phyloP scores from a whole-genome alignment of 202 grass and related monocot species.

The Saccharum hybrid region DNA sequence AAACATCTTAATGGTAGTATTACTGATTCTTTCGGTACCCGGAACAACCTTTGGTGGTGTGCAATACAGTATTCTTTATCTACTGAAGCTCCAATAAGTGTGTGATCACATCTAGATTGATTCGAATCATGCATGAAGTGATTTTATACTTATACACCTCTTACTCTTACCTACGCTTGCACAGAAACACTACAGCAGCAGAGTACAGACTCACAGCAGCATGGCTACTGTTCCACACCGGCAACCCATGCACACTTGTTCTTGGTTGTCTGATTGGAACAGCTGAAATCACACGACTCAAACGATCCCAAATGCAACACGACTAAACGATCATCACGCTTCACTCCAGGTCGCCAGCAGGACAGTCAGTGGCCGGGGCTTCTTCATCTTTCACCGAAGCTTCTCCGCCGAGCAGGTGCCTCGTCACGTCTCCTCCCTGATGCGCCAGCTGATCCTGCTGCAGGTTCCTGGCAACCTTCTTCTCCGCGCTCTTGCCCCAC shows the following conservation, averaged over 20 bases:
- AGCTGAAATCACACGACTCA: neutral
- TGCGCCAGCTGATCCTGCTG: slow-evolving; percentile 2
- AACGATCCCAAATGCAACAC: slow-evolving; percentile 6
- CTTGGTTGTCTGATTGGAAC: slow-evolving; percentile 23
- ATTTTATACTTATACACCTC: slow-evolving; percentile 5
- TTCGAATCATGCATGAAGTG: neutral
- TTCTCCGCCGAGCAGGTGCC: slow-evolving; percentile 56
- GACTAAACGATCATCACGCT: neutral
- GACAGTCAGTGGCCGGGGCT: slow-evolving; percentile 35
- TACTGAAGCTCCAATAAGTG: neutral
- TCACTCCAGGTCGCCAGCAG: slow-evolving; percentile 59
- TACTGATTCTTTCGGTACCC: too few relatives aligned
- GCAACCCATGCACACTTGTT: slow-evolving; percentile 29
- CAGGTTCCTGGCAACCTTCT: slow-evolving; percentile 43
- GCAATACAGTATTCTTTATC: too few relatives aligned
- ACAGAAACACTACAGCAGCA: neutral
- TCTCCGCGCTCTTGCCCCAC: slow-evolving; percentile 91
- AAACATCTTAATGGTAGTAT: too few relatives aligned
- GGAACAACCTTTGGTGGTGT: too few relatives aligned
- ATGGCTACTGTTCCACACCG: slow-evolving; percentile 30
- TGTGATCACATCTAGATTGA: neutral
- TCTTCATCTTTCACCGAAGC: slow-evolving; percentile 50
- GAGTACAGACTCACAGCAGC: neutral
- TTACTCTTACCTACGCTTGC: slow-evolving; percentile 4
- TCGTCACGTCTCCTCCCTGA: slow-evolving; percentile 43